Evolutionary conservation across 2,329 filamentous ascomycete genomes (phyloP).

Genomic region (Ustulina deusta): DNA sequence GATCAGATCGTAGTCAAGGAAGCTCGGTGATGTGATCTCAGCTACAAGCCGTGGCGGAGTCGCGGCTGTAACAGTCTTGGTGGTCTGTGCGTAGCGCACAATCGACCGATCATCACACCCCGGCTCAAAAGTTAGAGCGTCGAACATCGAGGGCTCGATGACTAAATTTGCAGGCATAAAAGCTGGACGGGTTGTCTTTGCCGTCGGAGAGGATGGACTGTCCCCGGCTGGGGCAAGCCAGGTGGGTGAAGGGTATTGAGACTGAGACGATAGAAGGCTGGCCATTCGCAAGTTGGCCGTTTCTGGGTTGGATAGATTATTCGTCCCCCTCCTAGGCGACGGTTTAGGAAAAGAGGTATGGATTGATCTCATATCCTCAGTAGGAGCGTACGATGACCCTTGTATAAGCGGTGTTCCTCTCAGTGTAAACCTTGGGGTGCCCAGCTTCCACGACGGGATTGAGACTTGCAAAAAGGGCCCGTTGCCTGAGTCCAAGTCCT

Average conservation of each 20-base stretch:
- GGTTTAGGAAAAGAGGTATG: slow-evolving; percentile 62
- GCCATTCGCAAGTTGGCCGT: slow-evolving; percentile 52
- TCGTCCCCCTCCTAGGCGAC: slow-evolving; percentile 50
- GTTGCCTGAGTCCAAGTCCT: slow-evolving; percentile 61
- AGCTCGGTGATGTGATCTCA: slow-evolving; percentile 95
- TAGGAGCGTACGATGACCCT: slow-evolving; percentile 82
- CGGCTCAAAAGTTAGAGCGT: slow-evolving; percentile 82
- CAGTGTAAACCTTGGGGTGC: slow-evolving; percentile 82
- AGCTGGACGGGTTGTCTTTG: slow-evolving; percentile 58
- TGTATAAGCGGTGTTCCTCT: slow-evolving; percentile 81
- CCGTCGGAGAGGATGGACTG: slow-evolving; percentile 52
- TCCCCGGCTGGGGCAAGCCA: slow-evolving; percentile 37
- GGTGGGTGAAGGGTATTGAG: slow-evolving; percentile 49
- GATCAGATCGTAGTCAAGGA: slow-evolving; percentile 95
- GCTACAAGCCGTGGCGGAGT: slow-evolving; percentile 92
- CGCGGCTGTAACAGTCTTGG: slow-evolving; percentile 84
- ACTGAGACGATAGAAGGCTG: slow-evolving; percentile 54
- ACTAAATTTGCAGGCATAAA: slow-evolving; percentile 63
- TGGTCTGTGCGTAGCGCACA: slow-evolving; percentile 80
- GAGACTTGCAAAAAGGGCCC: slow-evolving; percentile 75
- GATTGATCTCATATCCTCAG: slow-evolving; percentile 77
- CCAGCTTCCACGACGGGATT: slow-evolving; percentile 87
- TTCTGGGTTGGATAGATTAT: slow-evolving; percentile 48
- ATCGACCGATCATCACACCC: slow-evolving; percentile 81
- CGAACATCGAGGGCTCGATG: slow-evolving; percentile 83